Percentiles rank a stretch among this genome's conserved stretches.
Evolutionary conservation across 495 filamentous ascomycete species (phyloP).

Genomic region (Polyplosphaeria fusca): DNA sequence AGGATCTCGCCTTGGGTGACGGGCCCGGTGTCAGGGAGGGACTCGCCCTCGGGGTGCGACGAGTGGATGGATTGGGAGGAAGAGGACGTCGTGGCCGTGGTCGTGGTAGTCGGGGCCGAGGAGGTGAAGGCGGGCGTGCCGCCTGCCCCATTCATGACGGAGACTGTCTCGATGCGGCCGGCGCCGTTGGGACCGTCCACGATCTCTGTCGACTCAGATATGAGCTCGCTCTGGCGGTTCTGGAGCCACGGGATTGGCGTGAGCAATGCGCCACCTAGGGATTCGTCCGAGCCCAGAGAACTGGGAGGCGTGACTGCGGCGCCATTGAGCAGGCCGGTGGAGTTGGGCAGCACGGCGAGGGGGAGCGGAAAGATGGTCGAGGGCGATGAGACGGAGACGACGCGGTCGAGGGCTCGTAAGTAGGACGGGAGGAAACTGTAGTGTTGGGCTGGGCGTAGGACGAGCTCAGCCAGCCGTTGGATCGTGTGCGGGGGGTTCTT

Average conservation of each 20-base stretch:
- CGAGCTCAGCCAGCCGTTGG: conserved; percentile 89
- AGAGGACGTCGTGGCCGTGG: conserved; percentile 31
- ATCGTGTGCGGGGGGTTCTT: conserved; percentile 84
- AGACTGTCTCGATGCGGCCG: conserved; percentile 68
- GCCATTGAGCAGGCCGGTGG: conserved; percentile 43
- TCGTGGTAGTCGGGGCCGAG: conserved; percentile 25
- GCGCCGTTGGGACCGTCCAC: conserved; percentile 70
- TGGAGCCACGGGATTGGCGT: conserved; percentile 90
- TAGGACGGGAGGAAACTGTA: conserved; percentile 79
- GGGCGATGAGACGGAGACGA: conserved; percentile 84
- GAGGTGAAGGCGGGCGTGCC: conserved; percentile 4
- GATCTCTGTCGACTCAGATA: conserved; percentile 64
- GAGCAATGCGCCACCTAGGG: conserved; percentile 82
- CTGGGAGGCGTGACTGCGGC: conserved; percentile 19
- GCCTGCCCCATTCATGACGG: conserved; percentile 61
- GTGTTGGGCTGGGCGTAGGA: conserved; percentile 70
- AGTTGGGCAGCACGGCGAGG: conserved; percentile 51
- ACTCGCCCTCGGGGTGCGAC: conserved; percentile 27
- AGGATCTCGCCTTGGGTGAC: conserved; percentile 75
- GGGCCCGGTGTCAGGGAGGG: conserved; percentile 47
- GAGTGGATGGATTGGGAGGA: conserved; percentile 22
- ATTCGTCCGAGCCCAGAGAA: conserved; percentile 76
- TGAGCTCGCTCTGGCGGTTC: conserved; percentile 49
- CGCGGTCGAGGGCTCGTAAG: conserved; percentile 85
- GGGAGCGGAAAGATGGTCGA: conserved; percentile 80